Evolutionary conservation across 257 asterid species (phyloP).

Genomic region (Prunella vulgaris): DNA sequence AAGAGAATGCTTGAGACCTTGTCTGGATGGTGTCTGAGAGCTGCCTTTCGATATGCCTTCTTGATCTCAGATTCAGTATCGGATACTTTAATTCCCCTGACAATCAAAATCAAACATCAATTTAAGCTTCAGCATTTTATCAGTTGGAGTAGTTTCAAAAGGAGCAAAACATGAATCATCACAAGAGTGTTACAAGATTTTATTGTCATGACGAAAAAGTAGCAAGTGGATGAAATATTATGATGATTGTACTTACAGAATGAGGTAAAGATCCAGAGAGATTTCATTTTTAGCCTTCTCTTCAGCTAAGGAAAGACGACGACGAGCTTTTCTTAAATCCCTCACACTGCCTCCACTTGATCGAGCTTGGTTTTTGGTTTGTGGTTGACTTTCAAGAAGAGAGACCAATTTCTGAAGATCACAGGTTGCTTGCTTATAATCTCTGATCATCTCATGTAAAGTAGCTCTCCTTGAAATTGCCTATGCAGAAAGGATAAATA

Average conservation of each 20-base stretch:
- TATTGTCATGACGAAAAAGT: background rate
- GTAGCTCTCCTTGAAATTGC: conserved; percentile 94
- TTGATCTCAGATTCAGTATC: conserved; percentile 87
- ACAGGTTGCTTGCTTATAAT: conserved; percentile 64
- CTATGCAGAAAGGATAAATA: conserved; percentile 35
- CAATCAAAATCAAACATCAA: conserved; percentile 19
- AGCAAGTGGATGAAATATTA: background rate
- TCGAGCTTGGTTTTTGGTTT: conserved; percentile 38
- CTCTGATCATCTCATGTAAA: conserved; percentile 85
- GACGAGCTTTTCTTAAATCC: conserved; percentile 64
- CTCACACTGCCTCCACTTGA: conserved; percentile 49
- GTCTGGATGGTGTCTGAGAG: conserved; percentile 95
- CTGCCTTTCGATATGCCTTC: conserved; percentile 96
- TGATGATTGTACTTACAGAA: conserved; percentile 56
- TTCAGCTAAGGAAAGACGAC: conserved; percentile 53
- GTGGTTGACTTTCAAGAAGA: conserved; percentile 59
- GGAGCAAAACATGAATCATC: background rate
- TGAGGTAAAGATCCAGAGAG: conserved; percentile 71
- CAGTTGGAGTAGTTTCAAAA: background rate
- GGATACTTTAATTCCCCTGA: conserved; percentile 80
- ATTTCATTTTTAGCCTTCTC: conserved; percentile 59
- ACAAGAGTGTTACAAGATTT: background rate
- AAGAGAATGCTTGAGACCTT: conserved; percentile 48
- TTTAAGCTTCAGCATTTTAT: conserved; percentile 3
- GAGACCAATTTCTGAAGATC: conserved; percentile 66